Evolutionary conservation across 2,329 filamentous ascomycete genomes (phyloP).

Genomic region (Alternaria novae-zelandiae): DNA sequence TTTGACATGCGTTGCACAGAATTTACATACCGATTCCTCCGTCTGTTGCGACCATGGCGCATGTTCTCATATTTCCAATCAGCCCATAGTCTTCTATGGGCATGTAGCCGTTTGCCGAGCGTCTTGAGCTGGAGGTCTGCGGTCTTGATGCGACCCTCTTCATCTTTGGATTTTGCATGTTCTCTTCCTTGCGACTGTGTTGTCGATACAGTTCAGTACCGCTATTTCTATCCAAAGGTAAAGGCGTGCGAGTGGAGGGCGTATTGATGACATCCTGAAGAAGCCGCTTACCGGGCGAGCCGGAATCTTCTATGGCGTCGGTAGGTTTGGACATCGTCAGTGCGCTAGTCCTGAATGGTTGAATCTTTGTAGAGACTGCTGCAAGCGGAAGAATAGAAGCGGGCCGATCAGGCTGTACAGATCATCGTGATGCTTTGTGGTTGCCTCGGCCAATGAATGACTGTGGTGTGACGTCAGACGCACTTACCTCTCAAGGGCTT

Average conservation of each 20-base stretch:
- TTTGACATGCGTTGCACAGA: slow-evolving; percentile 55
- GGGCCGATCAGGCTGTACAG: slow-evolving; percentile 1
- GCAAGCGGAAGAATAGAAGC: not conserved
- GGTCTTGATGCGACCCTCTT: slow-evolving; percentile 10
- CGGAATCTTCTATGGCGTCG: not conserved
- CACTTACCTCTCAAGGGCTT: not conserved
- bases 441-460: slow-evolving; percentile 8
- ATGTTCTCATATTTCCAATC: slow-evolving; percentile 82
- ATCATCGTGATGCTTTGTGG: slow-evolving; percentile 1
- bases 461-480: slow-evolving; percentile 13
- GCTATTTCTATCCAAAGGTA: slow-evolving; percentile 12
- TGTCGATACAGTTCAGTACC: slow-evolving; percentile 16
- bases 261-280: slow-evolving; percentile 20
- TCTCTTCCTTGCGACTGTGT: slow-evolving; percentile 7
- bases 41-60: slow-evolving; percentile 46
- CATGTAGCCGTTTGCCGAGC: slow-evolving; percentile 36
- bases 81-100: slow-evolving; percentile 73
- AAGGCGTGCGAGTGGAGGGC: slow-evolving; percentile 4
- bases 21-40: slow-evolving; percentile 58
- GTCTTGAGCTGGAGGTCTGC: slow-evolving; percentile 24
- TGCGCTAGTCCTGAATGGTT: slow-evolving; percentile 6
- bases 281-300: slow-evolving; percentile 10
- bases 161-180: slow-evolving; percentile 22
- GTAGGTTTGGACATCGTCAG: slow-evolving; percentile 13
- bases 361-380: slow-evolving; percentile 10